A percentile compares a stretch with the other conserved stretches of the same genome.
Conservation (phyloP, 495 filamentous ascomycete genomes). For the Pseudoneurospora amorphoporcata region DNA sequence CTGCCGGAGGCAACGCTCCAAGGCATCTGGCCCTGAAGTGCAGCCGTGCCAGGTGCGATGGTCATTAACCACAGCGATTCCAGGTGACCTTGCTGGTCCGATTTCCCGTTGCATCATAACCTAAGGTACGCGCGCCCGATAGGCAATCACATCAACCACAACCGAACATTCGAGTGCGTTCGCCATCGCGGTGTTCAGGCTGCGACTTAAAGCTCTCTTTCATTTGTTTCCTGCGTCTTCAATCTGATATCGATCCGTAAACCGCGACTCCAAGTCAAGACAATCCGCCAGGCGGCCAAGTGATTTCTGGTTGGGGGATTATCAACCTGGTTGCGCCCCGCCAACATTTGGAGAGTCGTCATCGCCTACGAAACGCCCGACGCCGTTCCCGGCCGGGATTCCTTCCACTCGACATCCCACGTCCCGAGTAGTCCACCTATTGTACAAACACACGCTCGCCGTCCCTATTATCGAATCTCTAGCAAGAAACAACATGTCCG, state of each 20-base stretch:
- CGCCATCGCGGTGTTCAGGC: background rate
- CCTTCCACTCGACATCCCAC: background rate
- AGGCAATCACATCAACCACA: constrained; percentile 13
- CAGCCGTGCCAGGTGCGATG: background rate
- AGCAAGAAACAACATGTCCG: constrained; percentile 34
- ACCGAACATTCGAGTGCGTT: constrained; percentile 1
- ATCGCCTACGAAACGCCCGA: constrained; percentile 11
- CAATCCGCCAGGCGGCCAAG: background rate
- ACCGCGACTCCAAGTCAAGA: background rate
- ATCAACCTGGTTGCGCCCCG: constrained; percentile 13
- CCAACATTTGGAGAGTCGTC: constrained; percentile 20
- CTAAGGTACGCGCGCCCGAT: constrained; percentile 3
- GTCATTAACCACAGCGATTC: background rate
- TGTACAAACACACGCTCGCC: background rate
- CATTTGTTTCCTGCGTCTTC: background rate
- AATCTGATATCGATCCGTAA: background rate
- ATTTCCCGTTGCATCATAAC: constrained; percentile 15
- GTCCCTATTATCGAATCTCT: background rate
- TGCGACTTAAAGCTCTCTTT: background rate
- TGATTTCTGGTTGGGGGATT: background rate
- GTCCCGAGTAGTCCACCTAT: background rate
- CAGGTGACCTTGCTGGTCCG: constrained; percentile 6
- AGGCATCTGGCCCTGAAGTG: background rate
- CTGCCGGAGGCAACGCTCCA: background rate
- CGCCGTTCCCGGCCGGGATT: background rate